Conservation (phyloP, 1,139 yeast genomes). For the Geotrichum restrictum region DNA sequence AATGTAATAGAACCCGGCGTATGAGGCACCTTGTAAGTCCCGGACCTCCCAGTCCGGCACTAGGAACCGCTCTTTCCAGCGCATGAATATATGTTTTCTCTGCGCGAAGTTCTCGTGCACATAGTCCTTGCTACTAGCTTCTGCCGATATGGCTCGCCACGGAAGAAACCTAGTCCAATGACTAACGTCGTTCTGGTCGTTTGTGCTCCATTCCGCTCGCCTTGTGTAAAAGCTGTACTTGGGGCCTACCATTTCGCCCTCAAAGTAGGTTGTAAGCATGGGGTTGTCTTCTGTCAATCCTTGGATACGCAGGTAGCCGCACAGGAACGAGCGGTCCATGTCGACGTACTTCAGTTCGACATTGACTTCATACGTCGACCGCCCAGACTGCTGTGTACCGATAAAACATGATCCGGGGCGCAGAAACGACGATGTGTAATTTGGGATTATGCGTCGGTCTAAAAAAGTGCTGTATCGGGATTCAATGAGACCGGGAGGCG, state of each 20-base stretch:
- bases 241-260: slow-evolving; percentile 76
- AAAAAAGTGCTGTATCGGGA: slow-evolving; percentile 20
- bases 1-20: slow-evolving; percentile 87
- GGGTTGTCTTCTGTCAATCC: slow-evolving; percentile 77
- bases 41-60: slow-evolving; percentile 72
- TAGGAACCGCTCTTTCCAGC: slow-evolving; percentile 89
- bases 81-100: slow-evolving; percentile 67
- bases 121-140: slow-evolving; percentile 33
- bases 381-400: slow-evolving; percentile 75
- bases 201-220: slow-evolving; percentile 56
- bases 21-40: slow-evolving; percentile 65
- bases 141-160: slow-evolving; percentile 44
- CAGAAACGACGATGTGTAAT: slow-evolving; percentile 34
- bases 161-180: slow-evolving; percentile 82
- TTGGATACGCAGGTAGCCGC: slow-evolving; percentile 75
- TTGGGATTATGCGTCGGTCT: slow-evolving; percentile 19
- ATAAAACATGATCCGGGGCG: slow-evolving; percentile 61
- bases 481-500: slow-evolving; percentile 22
- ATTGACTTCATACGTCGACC: slow-evolving; percentile 61
- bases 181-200: slow-evolving; percentile 64
- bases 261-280: slow-evolving; percentile 78
- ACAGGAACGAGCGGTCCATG: slow-evolving; percentile 53
- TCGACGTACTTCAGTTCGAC: slow-evolving; percentile 74
- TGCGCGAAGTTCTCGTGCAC: slow-evolving; percentile 35
- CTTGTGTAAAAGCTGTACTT: slow-evolving; percentile 48